phyloP scores from a whole-genome alignment of 164 flowering plant species.

The Vitis vinifera region DNA sequence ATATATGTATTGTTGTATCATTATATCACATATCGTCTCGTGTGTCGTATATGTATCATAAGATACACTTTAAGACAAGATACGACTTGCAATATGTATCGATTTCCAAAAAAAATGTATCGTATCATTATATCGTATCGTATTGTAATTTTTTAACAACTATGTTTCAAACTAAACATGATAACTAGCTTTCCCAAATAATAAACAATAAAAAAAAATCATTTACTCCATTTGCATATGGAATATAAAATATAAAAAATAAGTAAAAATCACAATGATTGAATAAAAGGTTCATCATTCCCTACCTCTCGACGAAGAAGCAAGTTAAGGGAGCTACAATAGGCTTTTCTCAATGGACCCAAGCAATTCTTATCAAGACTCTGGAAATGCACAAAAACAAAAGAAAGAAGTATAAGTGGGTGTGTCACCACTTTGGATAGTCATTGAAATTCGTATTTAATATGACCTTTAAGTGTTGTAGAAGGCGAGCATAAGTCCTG shows the following conservation, averaged over 20 bases:
- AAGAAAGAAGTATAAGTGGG: neutral
- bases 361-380: constrained; percentile 90
- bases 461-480: constrained; percentile 90
- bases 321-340: constrained; percentile 91
- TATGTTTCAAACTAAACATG: no score
- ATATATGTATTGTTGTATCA: no score
- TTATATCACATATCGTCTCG: no score
- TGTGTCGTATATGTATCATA: no score
- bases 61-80: no score
- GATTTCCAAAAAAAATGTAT: no score
- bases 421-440: neutral
- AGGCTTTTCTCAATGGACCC: constrained; percentile 94
- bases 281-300: neutral
- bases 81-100: no score
- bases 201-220: no score
- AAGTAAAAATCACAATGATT: constrained; percentile 3
- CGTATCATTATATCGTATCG: no score
- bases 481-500: constrained; percentile 98
- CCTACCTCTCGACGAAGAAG: constrained; percentile 98
- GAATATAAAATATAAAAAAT: neutral
- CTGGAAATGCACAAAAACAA: constrained; percentile 37
- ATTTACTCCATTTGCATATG: no score
- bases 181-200: no score
- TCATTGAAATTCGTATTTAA: neutral
- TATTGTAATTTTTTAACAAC: no score